These are phyloP conservation scores for Cladorrhinum samala DNA, from an alignment of 495 filamentous ascomycete species.

Conservation along the genomic window DNA sequence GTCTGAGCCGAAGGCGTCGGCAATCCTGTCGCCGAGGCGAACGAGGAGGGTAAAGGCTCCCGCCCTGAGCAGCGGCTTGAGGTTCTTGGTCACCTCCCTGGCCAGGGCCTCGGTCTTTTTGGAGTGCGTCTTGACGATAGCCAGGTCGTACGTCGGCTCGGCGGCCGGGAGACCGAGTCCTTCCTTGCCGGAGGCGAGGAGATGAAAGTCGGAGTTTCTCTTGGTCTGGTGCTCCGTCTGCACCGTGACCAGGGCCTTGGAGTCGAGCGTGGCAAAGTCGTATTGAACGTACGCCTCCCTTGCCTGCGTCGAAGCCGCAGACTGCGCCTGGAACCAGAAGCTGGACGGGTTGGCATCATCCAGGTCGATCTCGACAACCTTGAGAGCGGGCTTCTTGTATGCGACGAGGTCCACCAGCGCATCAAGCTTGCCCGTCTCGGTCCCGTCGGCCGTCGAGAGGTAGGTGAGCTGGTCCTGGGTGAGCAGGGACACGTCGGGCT, in stretches of 20 bases:
- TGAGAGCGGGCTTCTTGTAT: constrained; percentile 26
- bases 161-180: background rate
- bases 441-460: background rate
- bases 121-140: background rate
- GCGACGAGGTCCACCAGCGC: constrained; percentile 23
- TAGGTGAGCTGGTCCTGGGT: constrained; percentile 10
- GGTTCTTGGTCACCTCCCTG: background rate
- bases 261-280: background rate
- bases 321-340: background rate
- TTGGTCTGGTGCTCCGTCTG: background rate
- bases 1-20: background rate
- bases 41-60: background rate
- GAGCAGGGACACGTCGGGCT: constrained; percentile 27
- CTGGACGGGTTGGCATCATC: constrained; percentile 3
- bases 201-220: background rate
- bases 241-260: background rate
- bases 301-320: background rate
- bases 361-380: constrained; percentile 25
- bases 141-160: background rate
- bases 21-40: background rate
- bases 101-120: background rate
- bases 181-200: background rate
- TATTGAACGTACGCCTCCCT: background rate
- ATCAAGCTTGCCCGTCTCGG: background rate
- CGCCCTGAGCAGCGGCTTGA: background rate